Evolutionary conservation across 176 grass and related monocot species (phyloP), one percentile per base, ranked within the genome.

Genomic region (Thalia dealbata): DNA sequence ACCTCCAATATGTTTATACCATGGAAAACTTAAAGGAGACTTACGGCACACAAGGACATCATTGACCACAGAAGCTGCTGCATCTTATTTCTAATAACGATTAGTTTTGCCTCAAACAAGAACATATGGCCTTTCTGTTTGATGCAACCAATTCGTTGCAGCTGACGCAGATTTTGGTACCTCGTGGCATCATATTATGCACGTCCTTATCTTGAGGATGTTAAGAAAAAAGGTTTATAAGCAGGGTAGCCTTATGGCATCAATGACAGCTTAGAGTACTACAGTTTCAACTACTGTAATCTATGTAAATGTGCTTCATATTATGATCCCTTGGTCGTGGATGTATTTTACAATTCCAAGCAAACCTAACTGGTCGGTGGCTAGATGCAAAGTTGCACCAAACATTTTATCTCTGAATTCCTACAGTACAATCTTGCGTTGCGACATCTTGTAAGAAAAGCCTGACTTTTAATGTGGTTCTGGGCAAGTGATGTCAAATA

Each of bases 1-100:
- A 50, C 45, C 50, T 67, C 26, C 75, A 51, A 56, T 78, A 69
- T 78, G 46, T 28, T 52, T 78, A 56, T 54, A 43, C 50, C 12
- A 38, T 68, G 1, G 50, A 43, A 67, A 78, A 12, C 48, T 55
- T 78, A 41, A 78, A 78, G 25, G 50, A 52, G 1, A n/a, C 14
- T 32, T 78, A 78, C 44, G 64, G 64, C 42, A 58, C 30, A 9
- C 25, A 43, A 67, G 75, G 19, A 16, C 35, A 67, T 35, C 16
- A 13, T 3, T 16, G n/a, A 45, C 38, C 65, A 12, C 23, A 5
- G 16, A 43, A 68, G 18, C 21, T 68, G 38, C 65, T 68, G 38
- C 18, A 44, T 68, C 21, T 32, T 6, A 11, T 16, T 68, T 43
- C 65, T 68, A 10, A 16, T 68, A 68, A 43, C 7, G 64, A 42